A percentile compares a stretch with the other conserved stretches of the same genome.
Conservation (phyloP, 2,329 filamentous ascomycete species). For the Claviceps sp. region DNA sequence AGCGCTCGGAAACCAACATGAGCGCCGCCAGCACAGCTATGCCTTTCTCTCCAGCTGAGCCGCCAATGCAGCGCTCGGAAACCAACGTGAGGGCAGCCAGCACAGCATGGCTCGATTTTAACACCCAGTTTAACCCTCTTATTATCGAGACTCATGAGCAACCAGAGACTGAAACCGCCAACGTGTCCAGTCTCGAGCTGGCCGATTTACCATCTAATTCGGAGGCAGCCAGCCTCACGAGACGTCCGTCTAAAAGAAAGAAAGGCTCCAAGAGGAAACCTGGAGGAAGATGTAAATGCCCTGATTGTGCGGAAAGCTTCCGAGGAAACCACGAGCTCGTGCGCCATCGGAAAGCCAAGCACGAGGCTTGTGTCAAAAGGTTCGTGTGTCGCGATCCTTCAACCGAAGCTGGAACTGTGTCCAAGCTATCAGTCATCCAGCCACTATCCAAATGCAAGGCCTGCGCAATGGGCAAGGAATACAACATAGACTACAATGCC, state of each 20-base stretch:
- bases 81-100: constrained; percentile 30
- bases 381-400: constrained; percentile 44
- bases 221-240: constrained; percentile 7
- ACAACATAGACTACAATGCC: constrained; percentile 89
- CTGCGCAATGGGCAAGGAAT: constrained; percentile 63
- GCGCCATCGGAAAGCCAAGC: constrained; percentile 49
- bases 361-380: constrained; percentile 36
- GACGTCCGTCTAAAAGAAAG: constrained; percentile 28
- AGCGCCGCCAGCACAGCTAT: not conserved
- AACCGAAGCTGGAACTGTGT: constrained; percentile 21
- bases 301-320: constrained; percentile 60
- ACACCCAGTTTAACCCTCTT: constrained; percentile 31
- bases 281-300: no score
- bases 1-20: no score
- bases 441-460: constrained; percentile 74
- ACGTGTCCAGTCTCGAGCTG: constrained; percentile 33
- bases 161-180: constrained; percentile 26
- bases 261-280: constrained; percentile 28
- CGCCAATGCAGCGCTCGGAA: constrained; percentile 33
- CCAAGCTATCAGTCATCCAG: constrained; percentile 37
- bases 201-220: constrained; percentile 6
- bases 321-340: constrained; percentile 74
- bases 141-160: constrained; percentile 29
- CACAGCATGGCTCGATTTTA: constrained; percentile 30
- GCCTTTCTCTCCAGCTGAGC: not conserved